Evolutionary conservation across 345 rosid species (phyloP).

Genomic region (Salix arbutifolia): DNA sequence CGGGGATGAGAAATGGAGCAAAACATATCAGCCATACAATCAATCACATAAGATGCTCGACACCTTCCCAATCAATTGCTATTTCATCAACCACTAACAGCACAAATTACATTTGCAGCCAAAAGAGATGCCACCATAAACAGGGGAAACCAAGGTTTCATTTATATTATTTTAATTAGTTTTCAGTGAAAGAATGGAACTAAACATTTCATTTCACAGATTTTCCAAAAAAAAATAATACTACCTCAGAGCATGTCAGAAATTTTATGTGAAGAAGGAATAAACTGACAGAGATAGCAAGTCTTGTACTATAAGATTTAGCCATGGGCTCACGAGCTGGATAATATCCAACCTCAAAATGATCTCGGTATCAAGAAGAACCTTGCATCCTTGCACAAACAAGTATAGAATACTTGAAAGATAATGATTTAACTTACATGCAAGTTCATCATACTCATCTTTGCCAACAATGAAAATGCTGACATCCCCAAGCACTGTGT

Average conservation of each 20-base stretch:
- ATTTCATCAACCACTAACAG: neutral
- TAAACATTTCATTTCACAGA: neutral
- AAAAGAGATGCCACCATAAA: neutral
- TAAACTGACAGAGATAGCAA: neutral
- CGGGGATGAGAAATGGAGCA: neutral
- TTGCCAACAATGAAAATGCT: conserved; percentile 87
- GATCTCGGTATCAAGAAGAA: neutral
- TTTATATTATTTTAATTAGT: neutral
- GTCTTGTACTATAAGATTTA: neutral
- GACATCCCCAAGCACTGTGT: conserved; percentile 90
- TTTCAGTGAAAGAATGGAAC: neutral
- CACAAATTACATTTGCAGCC: neutral
- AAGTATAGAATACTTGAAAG: neutral
- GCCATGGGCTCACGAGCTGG: neutral
- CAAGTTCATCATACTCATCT: conserved; percentile 98
- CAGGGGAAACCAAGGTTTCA: neutral
- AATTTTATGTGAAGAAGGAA: neutral
- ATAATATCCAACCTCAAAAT: conserved; percentile 4
- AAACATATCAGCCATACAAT: neutral
- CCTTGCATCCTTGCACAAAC: neutral
- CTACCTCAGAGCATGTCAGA: neutral
- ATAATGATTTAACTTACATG: conserved; percentile 50
- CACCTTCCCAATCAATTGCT: neutral
- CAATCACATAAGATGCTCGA: neutral
- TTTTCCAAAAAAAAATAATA: too few relatives aligned